phyloP scores from a whole-genome alignment of 768 basidiomycete genomes.

The Mycena polygramma region DNA sequence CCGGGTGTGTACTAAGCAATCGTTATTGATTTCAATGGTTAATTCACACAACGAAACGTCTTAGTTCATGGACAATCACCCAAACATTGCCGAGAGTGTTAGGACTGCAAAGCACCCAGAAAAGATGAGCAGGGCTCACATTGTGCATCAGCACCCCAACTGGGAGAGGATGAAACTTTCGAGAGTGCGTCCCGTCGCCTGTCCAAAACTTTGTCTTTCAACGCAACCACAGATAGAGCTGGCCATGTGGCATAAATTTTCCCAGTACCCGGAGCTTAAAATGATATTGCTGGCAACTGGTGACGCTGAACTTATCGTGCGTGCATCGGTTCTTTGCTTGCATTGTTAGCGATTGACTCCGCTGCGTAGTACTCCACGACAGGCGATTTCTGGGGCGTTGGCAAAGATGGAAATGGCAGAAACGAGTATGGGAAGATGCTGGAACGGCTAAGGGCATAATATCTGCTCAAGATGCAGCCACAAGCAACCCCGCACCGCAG shows the following conservation, averaged over 20 bases:
- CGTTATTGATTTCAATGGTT: no score
- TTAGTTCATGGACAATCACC: background rate
- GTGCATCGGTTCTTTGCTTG: background rate
- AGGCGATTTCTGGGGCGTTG: slow-evolving; percentile 53
- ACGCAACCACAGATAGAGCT: slow-evolving; percentile 10
- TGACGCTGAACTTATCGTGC: slow-evolving; percentile 15
- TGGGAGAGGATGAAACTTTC: slow-evolving; percentile 9
- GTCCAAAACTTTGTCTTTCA: background rate
- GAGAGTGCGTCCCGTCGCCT: background rate
- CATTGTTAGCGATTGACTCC: background rate
- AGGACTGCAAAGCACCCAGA: no score
- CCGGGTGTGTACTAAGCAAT: slow-evolving; percentile 49
- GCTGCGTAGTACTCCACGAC: background rate
- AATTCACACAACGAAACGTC: no score
- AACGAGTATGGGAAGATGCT: slow-evolving; percentile 67
- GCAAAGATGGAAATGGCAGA: slow-evolving; percentile 57
- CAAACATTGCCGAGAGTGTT: slow-evolving; percentile 17
- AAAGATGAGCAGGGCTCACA: background rate
- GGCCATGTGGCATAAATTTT: slow-evolving; percentile 22
- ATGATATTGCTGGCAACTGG: background rate
- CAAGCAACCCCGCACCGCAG: background rate
- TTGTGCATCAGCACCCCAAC: slow-evolving; percentile 10
- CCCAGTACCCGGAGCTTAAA: slow-evolving; percentile 15
- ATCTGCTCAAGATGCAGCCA: background rate
- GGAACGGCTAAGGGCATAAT: slow-evolving; percentile 51